Percentiles rank a stretch among this genome's conserved stretches.
phyloP scores from a whole-genome alignment of 345 rosid species.

The Orychophragmus violaceus region DNA sequence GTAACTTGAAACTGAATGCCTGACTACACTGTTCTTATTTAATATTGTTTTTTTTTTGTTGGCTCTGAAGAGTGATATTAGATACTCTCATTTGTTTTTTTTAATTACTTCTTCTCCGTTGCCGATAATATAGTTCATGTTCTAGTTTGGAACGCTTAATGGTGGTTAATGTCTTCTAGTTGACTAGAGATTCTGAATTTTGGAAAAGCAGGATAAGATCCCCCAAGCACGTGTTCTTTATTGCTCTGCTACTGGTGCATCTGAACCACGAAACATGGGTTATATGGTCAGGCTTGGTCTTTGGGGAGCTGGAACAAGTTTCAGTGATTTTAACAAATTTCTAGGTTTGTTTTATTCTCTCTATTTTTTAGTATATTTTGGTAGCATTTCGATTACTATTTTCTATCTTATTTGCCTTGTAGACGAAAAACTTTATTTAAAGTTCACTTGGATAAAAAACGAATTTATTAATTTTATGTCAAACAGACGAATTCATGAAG shows the following conservation, averaged over 20 bases:
- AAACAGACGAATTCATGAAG: neutral
- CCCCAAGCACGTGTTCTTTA: constrained; percentile 94
- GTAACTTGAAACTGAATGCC: constrained; percentile 25
- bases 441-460: neutral
- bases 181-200: constrained; percentile 26
- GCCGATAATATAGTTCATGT: constrained; percentile 10
- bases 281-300: constrained; percentile 99
- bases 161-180: constrained; percentile 10
- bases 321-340: constrained; percentile 63
- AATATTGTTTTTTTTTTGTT: neutral
- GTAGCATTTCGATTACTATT: constrained; percentile 1
- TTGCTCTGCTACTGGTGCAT: constrained; percentile 99
- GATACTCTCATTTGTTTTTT: constrained; percentile 3
- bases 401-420: neutral
- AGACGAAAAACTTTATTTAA: neutral
- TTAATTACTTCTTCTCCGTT: constrained; percentile 10
- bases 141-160: neutral
- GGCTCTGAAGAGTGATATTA: neutral
- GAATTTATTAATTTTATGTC: neutral
- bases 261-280: constrained; percentile 99
- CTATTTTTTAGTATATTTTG: neutral
- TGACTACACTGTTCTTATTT: neutral
- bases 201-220: constrained; percentile 70
- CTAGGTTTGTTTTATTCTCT: constrained; percentile 43
- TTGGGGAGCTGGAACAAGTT: constrained; percentile 96